Percentiles rank a stretch among this genome's conserved stretches.
phyloP scores from a whole-genome alignment of 176 grass and related monocot species.

The Paspalum vaginatum region DNA sequence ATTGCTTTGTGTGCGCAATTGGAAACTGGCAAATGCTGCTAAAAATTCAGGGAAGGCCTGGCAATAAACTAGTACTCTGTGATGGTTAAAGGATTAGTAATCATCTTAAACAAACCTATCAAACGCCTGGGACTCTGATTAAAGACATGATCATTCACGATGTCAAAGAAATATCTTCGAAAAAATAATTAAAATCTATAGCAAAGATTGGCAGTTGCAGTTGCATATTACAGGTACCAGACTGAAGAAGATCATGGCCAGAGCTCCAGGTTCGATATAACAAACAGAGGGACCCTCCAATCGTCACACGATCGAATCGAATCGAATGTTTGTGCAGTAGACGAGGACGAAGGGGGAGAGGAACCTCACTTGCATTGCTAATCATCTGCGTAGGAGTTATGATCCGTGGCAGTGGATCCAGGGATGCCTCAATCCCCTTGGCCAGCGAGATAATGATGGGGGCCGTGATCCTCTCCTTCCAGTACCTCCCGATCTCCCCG shows the following conservation, averaged over 20 bases:
- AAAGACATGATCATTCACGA: neutral
- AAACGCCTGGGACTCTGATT: too few species aligned
- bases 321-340: neutral
- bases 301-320: too few species aligned
- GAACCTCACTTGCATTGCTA: slow-evolving; percentile 74
- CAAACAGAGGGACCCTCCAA: neutral
- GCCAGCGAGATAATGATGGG: slow-evolving; percentile 88
- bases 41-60: slow-evolving; percentile 5
- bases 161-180: neutral
- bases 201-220: neutral
- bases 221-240: slow-evolving; percentile 18
- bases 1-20: slow-evolving; percentile 2
- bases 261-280: slow-evolving; percentile 14
- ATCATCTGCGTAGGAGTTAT: slow-evolving; percentile 99
- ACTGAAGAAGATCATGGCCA: slow-evolving; percentile 13
- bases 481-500: slow-evolving; percentile 79
- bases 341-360: slow-evolving; percentile 5
- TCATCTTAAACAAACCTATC: too few species aligned
- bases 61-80: neutral
- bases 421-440: slow-evolving; percentile 87
- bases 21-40: neutral
- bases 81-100: too few species aligned
- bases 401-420: slow-evolving; percentile 86
- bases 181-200: neutral
- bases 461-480: slow-evolving; percentile 81